A percentile compares a stretch with the other conserved stretches of the same genome.
These are phyloP conservation scores for Rutstroemia sp. DNA, from an alignment of 2,329 filamentous ascomycete genomes.

Conservation along the genomic window DNA sequence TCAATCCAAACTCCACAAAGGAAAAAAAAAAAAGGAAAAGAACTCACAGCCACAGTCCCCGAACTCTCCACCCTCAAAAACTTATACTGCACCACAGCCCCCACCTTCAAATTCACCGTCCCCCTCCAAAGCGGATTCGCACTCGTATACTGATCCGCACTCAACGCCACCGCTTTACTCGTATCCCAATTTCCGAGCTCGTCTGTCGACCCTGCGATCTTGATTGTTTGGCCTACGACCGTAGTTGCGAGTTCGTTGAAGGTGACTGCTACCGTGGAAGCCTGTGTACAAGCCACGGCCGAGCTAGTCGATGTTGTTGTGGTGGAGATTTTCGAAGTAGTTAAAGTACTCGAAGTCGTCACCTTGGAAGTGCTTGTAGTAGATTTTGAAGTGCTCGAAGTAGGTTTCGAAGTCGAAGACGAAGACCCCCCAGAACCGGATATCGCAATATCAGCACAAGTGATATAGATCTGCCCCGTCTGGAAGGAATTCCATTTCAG, in stretches of 20 bases:
- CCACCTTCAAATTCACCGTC: slow-evolving; percentile 47
- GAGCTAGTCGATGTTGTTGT: slow-evolving; percentile 29
- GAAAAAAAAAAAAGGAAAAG: too few relatives aligned
- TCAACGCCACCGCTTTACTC: slow-evolving; percentile 46
- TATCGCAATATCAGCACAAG: slow-evolving; percentile 46
- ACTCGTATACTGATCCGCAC: slow-evolving; percentile 51
- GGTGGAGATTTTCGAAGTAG: slow-evolving; percentile 27
- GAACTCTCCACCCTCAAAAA: slow-evolving; percentile 52
- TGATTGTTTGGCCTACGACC: slow-evolving; percentile 54
- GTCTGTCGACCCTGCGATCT: slow-evolving; percentile 51
- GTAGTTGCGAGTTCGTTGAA: slow-evolving; percentile 55
- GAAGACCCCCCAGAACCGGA: not conserved
- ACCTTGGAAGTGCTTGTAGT: slow-evolving; percentile 4
- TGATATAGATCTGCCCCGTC: slow-evolving; percentile 45
- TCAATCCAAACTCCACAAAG: too few relatives aligned
- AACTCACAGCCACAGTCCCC: slow-evolving; percentile 37
- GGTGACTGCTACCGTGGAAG: slow-evolving; percentile 34
- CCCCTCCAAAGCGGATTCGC: slow-evolving; percentile 54
- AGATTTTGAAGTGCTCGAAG: slow-evolving; percentile 8
- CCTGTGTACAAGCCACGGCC: slow-evolving; percentile 38
- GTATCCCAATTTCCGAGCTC: slow-evolving; percentile 58
- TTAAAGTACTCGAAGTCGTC: slow-evolving; percentile 5
- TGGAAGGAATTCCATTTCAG: slow-evolving; percentile 50
- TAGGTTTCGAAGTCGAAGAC: not conserved
- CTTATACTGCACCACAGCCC: slow-evolving; percentile 57